Evolutionary conservation across 805 yeast genomes (phyloP).

Genomic region (Yarrowia divulgata): DNA sequence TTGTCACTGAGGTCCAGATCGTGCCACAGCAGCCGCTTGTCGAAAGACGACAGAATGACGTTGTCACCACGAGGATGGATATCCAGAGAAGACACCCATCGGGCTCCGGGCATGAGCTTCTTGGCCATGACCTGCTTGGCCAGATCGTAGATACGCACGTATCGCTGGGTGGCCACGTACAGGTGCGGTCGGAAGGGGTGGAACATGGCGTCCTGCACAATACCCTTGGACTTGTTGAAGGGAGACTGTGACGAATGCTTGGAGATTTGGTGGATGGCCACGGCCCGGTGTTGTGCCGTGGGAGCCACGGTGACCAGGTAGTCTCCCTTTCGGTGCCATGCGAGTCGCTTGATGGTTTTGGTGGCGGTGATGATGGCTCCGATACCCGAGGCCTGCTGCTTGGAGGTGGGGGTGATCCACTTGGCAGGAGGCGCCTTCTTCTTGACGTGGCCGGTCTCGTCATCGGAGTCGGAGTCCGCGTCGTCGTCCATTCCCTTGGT

Average conservation of each 20-base stretch:
- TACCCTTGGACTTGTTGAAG: conserved; percentile 89
- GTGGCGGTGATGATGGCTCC: conserved; percentile 72
- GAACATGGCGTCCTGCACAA: conserved; percentile 94
- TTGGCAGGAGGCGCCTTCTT: conserved; percentile 63
- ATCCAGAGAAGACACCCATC: conserved; percentile 91
- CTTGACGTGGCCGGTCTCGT: conserved; percentile 47
- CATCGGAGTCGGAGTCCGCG: conserved; percentile 51
- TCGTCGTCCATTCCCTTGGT: conserved; percentile 49
- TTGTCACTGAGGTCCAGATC: conserved; percentile 87
- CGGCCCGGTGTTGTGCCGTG: conserved; percentile 85
- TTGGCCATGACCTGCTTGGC: conserved; percentile 83
- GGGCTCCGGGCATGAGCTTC: conserved; percentile 91
- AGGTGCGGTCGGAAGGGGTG: conserved; percentile 96
- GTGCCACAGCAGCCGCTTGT: conserved; percentile 96
- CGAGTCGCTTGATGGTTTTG: conserved; percentile 73
- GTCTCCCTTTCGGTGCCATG: conserved; percentile 98
- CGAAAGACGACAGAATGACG: conserved; percentile 88
- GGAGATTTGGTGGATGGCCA: conserved; percentile 91
- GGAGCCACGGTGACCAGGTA: conserved; percentile 98
- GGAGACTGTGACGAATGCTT: conserved; percentile 96
- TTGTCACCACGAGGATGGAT: conserved; percentile 97
- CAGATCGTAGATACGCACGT: conserved; percentile 87
- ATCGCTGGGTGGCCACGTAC: conserved; percentile 92
- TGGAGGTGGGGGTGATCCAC: conserved; percentile 82
- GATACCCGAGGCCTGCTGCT: conserved; percentile 68